Evolutionary conservation across 768 basidiomycete species (phyloP), one percentile per base, ranked within the genome.

Genomic region (Coprinopsis cinerea): DNA sequence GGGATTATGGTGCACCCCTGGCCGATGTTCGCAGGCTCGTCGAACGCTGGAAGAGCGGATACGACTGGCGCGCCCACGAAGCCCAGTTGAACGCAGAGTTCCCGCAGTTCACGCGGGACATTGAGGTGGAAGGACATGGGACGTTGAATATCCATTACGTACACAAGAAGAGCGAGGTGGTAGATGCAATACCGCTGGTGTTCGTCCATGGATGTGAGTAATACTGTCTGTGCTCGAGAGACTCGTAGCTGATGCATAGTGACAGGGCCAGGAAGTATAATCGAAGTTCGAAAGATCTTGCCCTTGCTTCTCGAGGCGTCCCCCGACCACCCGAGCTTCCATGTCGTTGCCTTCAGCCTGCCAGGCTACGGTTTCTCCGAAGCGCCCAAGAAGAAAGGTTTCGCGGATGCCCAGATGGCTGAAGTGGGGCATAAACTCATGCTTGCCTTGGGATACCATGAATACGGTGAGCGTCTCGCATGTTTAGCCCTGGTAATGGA

Each of bases 281-380:
- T 72, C 25, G 76, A 82, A 61, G 74, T 69, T 10, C 56, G 64
- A 35, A 80, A 79, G 61, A 59, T 81, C 2, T 60, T 83, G 1
- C 75, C 79, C 0, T 57, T 79, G 4, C 61, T 83, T 50, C 67
- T 72, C 0, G 59, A 64, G 11, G 59, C 64, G 0, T 67, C 69
- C 1, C 63, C 69, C 0, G 66, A 74, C 6, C 59, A 65, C 47
- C 78, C 78, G 1, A 76, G 72, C 49, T 82, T 83, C 58, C 78
- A 82, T 52, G 77, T 83, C 15, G 78, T 83, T 0, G 75, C 73
- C 0, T 48, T 73, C 26, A 75, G 79, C 53, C 55, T 82, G 15
- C 81, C 79, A 1, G 77, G 77, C 0, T 82, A 64, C 58, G 80
- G 77, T 0, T 81, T 79, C 59, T 81, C 80, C 0, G 71, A 78